Base-by-base conservation (phyloP, 164 flowering plant species). In the Berberis vulgaris region DNA sequence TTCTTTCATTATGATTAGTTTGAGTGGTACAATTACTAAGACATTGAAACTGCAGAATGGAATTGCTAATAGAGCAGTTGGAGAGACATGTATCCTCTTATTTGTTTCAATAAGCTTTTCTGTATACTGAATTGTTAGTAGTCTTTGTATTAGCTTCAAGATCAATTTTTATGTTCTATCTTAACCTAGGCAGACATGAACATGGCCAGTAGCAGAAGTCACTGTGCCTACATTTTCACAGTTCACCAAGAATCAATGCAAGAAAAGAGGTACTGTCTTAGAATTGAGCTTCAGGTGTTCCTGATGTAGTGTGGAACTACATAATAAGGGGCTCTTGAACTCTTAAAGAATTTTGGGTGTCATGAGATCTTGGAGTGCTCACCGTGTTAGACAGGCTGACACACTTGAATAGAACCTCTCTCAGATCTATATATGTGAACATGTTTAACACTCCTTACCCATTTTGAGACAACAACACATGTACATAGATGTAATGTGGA, bases 171-270 rank as follows among this genome's bases (percentile, higher is more conserved):
- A 39, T 43, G 45, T 68, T 64, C 26, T 26, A 26, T 26, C 26
- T 83, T 77, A 74, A 68, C 74, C 59, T 44, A 0, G 49, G 60
- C 43, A 91, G 98, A 89, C 76, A 92, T 92, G 95, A 92, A 92
- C 67, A 77, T 82, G 78, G 83, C 86, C 45, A 92, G 98, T 77
- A 92, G 98, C 69, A 80, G 96, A 77, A 87, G 98, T 63, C 98
- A 89, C 55, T 86, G 93, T 65, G 52, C 80, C 12, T 89, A 89
- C 78, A 75, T 85, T 43, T 82, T 89, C 64, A 75, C 84, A 8
- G 68, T 89, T 63, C 77, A 72, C 52, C 84, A 80, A 68, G 86
- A 87, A 54, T 53, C 68, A 5, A 60, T 68, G 7, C 67, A n/a
- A 10, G 86, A 87, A 5, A 82, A 70, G 67, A 80, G 88, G 92